phyloP scores from a whole-genome alignment of 305 asterid genomes.

The Rubia peregrina region DNA sequence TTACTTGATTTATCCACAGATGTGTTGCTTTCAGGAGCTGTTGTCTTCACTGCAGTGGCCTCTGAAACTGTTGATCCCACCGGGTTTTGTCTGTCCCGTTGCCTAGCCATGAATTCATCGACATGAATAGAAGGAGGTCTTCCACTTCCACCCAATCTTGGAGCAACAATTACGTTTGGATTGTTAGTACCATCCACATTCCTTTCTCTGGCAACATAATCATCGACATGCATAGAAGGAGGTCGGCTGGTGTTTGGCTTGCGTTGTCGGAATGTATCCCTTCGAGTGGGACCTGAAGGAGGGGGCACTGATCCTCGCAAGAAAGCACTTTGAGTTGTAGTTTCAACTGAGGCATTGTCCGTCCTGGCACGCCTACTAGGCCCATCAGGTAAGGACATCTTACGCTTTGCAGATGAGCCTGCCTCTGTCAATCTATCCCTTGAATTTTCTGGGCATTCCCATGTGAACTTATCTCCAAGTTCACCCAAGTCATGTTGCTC shows the following conservation, averaged over 20 bases:
- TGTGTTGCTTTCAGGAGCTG: slow-evolving; percentile 38
- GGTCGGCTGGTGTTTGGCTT: slow-evolving; percentile 98
- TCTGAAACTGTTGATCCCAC: slow-evolving; percentile 37
- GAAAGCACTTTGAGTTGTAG: slow-evolving; percentile 50
- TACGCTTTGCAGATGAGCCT: slow-evolving; percentile 51
- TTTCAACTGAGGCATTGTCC: slow-evolving; percentile 50
- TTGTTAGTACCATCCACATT: slow-evolving; percentile 65
- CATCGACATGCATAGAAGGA: slow-evolving; percentile 97
- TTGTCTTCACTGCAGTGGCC: slow-evolving; percentile 36
- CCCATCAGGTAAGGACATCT: slow-evolving; percentile 62
- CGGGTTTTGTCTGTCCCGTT: slow-evolving; percentile 73
- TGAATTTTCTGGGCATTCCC: slow-evolving; percentile 96
- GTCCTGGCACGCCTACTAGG: slow-evolving; percentile 64
- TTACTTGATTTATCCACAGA: slow-evolving; percentile 50
- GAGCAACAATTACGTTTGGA: slow-evolving; percentile 76
- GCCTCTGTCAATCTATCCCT: slow-evolving; percentile 73
- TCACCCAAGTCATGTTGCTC: slow-evolving; percentile 47
- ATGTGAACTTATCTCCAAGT: slow-evolving; percentile 52
- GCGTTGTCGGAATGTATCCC: slow-evolving; percentile 93
- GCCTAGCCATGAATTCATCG: slow-evolving; percentile 96
- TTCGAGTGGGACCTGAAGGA: slow-evolving; percentile 73
- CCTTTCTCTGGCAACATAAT: slow-evolving; percentile 95
- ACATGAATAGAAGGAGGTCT: slow-evolving; percentile 94
- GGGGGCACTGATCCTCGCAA: slow-evolving; percentile 61
- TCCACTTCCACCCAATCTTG: slow-evolving; percentile 74